Evolutionary conservation across 2,329 filamentous ascomycete species (phyloP), one percentile per base, ranked within the genome.

Genomic region (Alternaria sp.): DNA sequence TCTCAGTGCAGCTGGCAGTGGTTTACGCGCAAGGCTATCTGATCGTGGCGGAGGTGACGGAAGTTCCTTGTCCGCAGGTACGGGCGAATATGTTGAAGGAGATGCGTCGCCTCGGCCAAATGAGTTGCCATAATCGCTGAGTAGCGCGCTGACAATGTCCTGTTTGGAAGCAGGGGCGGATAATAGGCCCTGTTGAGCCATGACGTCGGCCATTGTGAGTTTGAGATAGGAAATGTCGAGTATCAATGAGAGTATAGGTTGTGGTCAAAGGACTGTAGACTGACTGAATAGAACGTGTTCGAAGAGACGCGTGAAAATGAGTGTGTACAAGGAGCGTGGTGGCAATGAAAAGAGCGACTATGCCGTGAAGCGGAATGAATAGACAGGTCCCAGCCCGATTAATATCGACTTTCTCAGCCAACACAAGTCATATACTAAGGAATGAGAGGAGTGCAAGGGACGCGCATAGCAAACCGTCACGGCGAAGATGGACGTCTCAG

Each of bases 141-240:
- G 63, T 40, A 78, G 64, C 54, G 73, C 71, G 69, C 74, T 77
- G 62, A 78, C 67, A 28, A 78, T 65, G 56, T 78, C 76, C 54
- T 77, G 74, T 62, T 75, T 72, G 34, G 66, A 68, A 21, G 72
- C 60, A 23, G 74, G 71, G 50, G 73, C 69, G 28, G 61, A 55
- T 10, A 70, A 63, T 50, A 65, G 63, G 50, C 62, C 62, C 41
- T 65, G 65, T 39, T 69, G 73, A 29, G 64, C 42, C 61, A 72
- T 71, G 60, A 71, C 49, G 37, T 65, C 57, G 50, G 74, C 60
- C 69, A 74, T 76, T 49, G 54, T 66, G 40, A 54, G n/a, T 40
- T 33, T 34, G 26, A 33, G 33, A 56, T 56, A 24, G 33, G 29
- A 37, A 45, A 17, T 42, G 29, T 34, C 21, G 50, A 36, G 21